Base-by-base conservation (phyloP, 208 protist species). In the Leishmania major region DNA sequence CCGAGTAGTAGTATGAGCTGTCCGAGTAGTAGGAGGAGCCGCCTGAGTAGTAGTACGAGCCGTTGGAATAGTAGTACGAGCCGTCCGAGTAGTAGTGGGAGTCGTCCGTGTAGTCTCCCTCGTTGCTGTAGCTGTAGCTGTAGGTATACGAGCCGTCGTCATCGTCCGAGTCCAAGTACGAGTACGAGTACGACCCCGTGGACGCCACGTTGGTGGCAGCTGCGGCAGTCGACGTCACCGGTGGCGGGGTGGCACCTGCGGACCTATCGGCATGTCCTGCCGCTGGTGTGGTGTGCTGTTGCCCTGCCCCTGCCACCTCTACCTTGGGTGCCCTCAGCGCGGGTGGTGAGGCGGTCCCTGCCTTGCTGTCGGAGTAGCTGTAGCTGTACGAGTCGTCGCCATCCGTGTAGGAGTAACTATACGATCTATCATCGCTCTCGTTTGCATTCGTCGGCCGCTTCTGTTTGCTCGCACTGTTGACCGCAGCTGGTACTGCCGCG, bases 181-280 rank as follows among this genome's bases (percentile, higher is more conserved):
- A 79, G 81, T 89, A 87, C 13, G 77, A 72, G 55, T 88, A 89
- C 72, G 82, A 84, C 60, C 64, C 80, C 1, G 76, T 78, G 64
- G 80, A 71, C 8, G 62, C 47, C 19, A 31, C 55, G 35, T n/a
- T 31, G 13, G 53, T 35, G 19, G 51, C 51, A 2, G 40, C 59
- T 17, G 75, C 66, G 35, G 82, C 66, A 7, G 75, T 60, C 62
- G 15, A 15, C 73, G n/a, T 79, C 47, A 67, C 17, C 45, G 78
- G 31, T 47, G 67, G 35, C n/a, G 62, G 35, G 35, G 49, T 47
- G 67, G 51, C 53, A 17, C 31, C 51, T 35, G 69, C 37, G 70
- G 45, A 37, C 0, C 25, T n/a, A 22, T 62, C 2, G n/a, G 47
- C 47, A 35, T 7, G 51, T 35, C 35, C 35, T 62, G 35, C 5